Evolutionary conservation across 805 yeast genomes (phyloP).

Genomic region (Candida taoyuanica): DNA sequence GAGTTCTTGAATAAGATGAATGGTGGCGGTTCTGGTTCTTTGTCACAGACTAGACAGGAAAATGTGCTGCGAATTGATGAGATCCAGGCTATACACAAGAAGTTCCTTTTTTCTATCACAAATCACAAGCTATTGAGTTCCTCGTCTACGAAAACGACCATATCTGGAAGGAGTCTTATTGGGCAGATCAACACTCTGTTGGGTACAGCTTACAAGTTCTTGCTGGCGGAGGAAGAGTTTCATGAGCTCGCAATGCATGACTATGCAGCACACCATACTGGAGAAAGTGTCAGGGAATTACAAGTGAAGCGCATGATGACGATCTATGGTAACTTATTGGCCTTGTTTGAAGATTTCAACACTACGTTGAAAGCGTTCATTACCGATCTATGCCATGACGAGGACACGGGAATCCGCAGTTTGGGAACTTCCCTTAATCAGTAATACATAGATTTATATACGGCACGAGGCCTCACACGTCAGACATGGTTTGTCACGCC

Average conservation of each 20-base stretch:
- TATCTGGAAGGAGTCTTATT: slow-evolving; percentile 37
- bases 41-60: too few relatives aligned
- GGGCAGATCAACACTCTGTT: slow-evolving; percentile 37
- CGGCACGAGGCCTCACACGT: too few relatives aligned
- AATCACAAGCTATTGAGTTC: slow-evolving; percentile 33
- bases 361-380: slow-evolving; percentile 38
- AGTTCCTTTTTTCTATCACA: slow-evolving; percentile 34
- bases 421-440: slow-evolving; percentile 35
- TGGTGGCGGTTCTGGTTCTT: not conserved
- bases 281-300: slow-evolving; percentile 12
- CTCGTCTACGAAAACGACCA: slow-evolving; percentile 29
- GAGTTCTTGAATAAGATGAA: slow-evolving; percentile 21
- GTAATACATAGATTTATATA: too few relatives aligned
- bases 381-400: slow-evolving; percentile 51
- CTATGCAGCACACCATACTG: slow-evolving; percentile 10
- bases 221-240: slow-evolving; percentile 34
- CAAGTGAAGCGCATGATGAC: slow-evolving; percentile 1
- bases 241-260: slow-evolving; percentile 29
- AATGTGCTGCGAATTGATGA: slow-evolving; percentile 44
- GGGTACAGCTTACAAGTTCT: slow-evolving; percentile 35
- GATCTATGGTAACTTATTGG: slow-evolving; percentile 37
- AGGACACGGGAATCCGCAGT: slow-evolving; percentile 41
- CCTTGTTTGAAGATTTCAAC: slow-evolving; percentile 41
- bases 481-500: not conserved
- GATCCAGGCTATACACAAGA: slow-evolving; percentile 31